A percentile compares a stretch with the other conserved stretches of the same genome.
phyloP scores from a whole-genome alignment of 2,329 filamentous ascomycete species.

The Xylaria sp. region DNA sequence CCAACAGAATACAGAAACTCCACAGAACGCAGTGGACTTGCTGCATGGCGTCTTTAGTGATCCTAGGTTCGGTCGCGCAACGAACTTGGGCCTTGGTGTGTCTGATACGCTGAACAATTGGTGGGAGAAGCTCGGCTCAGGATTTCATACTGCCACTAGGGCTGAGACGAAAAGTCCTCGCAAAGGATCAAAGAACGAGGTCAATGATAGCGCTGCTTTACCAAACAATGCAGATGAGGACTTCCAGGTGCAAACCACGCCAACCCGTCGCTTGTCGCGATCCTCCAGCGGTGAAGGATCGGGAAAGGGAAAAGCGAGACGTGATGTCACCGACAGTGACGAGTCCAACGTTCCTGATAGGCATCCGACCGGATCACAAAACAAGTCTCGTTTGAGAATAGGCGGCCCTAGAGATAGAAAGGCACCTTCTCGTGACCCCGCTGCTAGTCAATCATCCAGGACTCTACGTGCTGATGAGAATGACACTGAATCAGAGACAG shows the following conservation, averaged over 20 bases:
- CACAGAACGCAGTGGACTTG: slow-evolving; percentile 45
- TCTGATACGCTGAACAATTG: slow-evolving; percentile 51
- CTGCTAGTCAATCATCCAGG: slow-evolving; percentile 34
- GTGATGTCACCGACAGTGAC: slow-evolving; percentile 31
- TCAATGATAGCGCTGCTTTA: slow-evolving; percentile 27
- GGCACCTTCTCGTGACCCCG: slow-evolving; percentile 8
- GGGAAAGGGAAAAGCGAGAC: slow-evolving; percentile 4
- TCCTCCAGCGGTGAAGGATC: slow-evolving; percentile 28
- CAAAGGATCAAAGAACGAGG: slow-evolving; percentile 22
- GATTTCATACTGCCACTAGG: slow-evolving; percentile 31
- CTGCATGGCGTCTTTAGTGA: slow-evolving; percentile 50
- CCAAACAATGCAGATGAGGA: slow-evolving; percentile 50
- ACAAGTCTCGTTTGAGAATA: slow-evolving; percentile 29
- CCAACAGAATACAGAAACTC: slow-evolving; percentile 33
- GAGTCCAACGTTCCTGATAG: slow-evolving; percentile 33
- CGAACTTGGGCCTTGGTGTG: slow-evolving; percentile 40
- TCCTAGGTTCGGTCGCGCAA: slow-evolving; percentile 41
- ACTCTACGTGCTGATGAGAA: slow-evolving; percentile 34
- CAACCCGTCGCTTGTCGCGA: slow-evolving; percentile 45
- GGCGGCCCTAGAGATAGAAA: slow-evolving; percentile 32
- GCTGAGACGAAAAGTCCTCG: slow-evolving; percentile 11
- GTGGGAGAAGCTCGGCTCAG: slow-evolving; percentile 53
- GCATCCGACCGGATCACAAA: slow-evolving; percentile 15
- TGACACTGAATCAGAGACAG: slow-evolving; percentile 40
- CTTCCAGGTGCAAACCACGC: slow-evolving; percentile 58